Evolutionary conservation across 1,284 basidiomycete species (phyloP), one percentile per base, ranked within the genome.

Genomic region (Microbotryomycetes sp.): DNA sequence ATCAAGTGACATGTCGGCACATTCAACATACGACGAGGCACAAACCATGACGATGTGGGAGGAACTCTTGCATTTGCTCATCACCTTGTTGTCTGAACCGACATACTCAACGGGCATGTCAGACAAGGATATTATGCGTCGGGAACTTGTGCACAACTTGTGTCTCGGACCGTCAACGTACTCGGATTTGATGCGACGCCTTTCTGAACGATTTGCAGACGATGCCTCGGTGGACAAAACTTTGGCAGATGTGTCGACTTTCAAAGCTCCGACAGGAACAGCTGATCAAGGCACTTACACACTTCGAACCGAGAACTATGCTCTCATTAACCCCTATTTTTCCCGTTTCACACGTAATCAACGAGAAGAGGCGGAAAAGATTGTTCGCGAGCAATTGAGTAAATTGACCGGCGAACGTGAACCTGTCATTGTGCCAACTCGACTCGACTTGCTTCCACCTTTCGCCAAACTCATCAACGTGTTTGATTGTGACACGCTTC

Each of bases 321-420:
- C 86, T 65, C 88, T 97, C 68, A 87, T 98, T 66, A 89, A 97
- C 72, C 92, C 93, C 0, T 96, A 92, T 79, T 97, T 94, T 80
- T 90, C 87, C 74, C 92, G 97, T 73, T 98, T 96, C 76, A 88
- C 90, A 14, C 83, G 93, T 31, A 98, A 98, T 76, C 88, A 92
- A 73, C 84, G 92, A 49, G 91, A 97, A 72, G 89, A 93, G 73
- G 93, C 92, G n/a, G 91, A 94, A 70, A 83, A 82, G 32, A 82
- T 89, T 6, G 79, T 97, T 49, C 80, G 84, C 55, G 82, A 81
- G 56, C 81, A 89, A 52, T 73, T 86, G 55, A 85, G 84, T 79
- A 81, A 79, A 0, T 83, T 83, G 7, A 77, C 81, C 23, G 49
- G 15, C 22, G 6, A 26, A 15, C 16, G 47, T 15, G 62, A 66